phyloP scores from a whole-genome alignment of 495 filamentous ascomycete species.

The Penicillium waksmanii region DNA sequence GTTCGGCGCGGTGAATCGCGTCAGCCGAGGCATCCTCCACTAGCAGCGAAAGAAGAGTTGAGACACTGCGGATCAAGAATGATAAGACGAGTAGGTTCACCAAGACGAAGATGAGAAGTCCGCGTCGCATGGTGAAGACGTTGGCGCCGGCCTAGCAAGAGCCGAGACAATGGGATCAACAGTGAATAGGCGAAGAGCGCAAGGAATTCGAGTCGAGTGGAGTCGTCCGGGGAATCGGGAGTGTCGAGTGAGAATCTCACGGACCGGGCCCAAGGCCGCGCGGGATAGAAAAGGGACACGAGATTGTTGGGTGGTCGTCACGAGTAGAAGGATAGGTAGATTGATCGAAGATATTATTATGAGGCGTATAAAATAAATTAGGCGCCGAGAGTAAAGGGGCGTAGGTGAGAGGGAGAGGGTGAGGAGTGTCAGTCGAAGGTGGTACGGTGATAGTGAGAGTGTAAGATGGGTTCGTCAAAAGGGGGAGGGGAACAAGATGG shows the following conservation, averaged over 20 bases:
- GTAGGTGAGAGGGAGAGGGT: too few relatives aligned
- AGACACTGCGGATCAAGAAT: constrained; percentile 64
- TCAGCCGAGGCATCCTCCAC: constrained; percentile 69
- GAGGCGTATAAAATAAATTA: too few relatives aligned
- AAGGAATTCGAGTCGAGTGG: constrained; percentile 4
- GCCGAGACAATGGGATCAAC: not conserved
- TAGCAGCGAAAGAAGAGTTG: constrained; percentile 64
- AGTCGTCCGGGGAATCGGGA: not conserved
- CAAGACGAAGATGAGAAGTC: constrained; percentile 64
- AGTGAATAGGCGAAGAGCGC: constrained; percentile 1
- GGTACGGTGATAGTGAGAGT: not conserved
- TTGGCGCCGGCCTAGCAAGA: constrained; percentile 3
- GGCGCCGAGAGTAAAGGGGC: too few relatives aligned
- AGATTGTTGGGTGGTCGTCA: not conserved
- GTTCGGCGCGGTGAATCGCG: constrained; percentile 64
- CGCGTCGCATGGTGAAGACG: constrained; percentile 60
- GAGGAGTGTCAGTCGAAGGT: not conserved
- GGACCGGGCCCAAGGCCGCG: constrained; percentile 5
- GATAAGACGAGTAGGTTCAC: constrained; percentile 62
- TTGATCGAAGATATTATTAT: too few relatives aligned
- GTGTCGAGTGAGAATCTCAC: constrained; percentile 3
- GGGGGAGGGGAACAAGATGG: too few relatives aligned
- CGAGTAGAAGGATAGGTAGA: too few relatives aligned
- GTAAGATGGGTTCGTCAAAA: not conserved
- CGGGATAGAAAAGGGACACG: not conserved